Evolutionary conservation across 805 yeast genomes (phyloP).

Genomic region (Brettanomyces naardenensis): DNA sequence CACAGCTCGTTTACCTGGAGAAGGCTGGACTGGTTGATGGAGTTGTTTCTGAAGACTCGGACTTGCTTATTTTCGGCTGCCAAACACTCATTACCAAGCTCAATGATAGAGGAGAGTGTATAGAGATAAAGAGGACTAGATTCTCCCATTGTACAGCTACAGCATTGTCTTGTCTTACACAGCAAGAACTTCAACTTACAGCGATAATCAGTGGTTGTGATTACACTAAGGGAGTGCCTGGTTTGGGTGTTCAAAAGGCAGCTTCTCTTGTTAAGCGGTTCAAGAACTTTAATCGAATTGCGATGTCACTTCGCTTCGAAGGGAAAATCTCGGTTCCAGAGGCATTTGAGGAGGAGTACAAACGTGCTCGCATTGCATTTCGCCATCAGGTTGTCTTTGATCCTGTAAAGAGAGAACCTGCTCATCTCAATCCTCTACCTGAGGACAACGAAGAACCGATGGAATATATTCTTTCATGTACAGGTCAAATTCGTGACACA

Average conservation of each 20-base stretch:
- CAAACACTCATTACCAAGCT: slow-evolving; percentile 68
- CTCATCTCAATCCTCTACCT: slow-evolving; percentile 53
- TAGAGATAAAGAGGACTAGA: slow-evolving; percentile 55
- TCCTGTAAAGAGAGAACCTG: slow-evolving; percentile 42
- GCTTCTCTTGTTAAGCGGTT: slow-evolving; percentile 47
- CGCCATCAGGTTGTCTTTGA: slow-evolving; percentile 80
- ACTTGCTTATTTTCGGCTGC: slow-evolving; percentile 84
- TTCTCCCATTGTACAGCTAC: slow-evolving; percentile 29
- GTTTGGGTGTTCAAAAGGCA: slow-evolving; percentile 77
- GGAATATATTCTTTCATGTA: slow-evolving; percentile 27
- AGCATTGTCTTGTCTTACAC: slow-evolving; percentile 42
- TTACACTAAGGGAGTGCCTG: slow-evolving; percentile 79
- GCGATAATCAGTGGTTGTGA: slow-evolving; percentile 97
- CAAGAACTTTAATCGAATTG: slow-evolving; percentile 44
- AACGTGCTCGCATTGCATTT: slow-evolving; percentile 70
- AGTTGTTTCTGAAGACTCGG: slow-evolving; percentile 91
- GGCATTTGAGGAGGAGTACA: slow-evolving; percentile 51
- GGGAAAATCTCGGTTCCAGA: slow-evolving; percentile 51
- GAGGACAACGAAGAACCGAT: slow-evolving; percentile 21
- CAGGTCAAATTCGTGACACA: slow-evolving; percentile 37
- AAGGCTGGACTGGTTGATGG: slow-evolving; percentile 69
- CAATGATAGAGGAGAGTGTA: slow-evolving; percentile 59
- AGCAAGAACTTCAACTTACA: slow-evolving; percentile 57
- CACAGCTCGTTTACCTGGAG: slow-evolving; percentile 91
- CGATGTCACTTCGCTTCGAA: slow-evolving; percentile 50